A percentile compares a stretch with the other conserved stretches of the same genome.
Conservation (phyloP, 2,329 filamentous ascomycete species). For the Calonectria henricotiae region DNA sequence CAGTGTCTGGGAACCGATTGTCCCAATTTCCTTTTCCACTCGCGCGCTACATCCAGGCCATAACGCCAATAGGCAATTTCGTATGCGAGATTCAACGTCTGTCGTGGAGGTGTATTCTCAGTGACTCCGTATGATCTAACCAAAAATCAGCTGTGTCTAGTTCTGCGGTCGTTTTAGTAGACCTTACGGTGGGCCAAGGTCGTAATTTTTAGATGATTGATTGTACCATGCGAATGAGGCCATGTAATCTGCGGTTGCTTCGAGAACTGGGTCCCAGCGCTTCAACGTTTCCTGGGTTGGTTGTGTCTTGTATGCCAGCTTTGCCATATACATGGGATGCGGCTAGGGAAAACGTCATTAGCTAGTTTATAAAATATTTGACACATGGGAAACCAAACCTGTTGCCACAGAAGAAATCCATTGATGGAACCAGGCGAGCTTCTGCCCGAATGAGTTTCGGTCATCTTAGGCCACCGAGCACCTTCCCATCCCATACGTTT, state of each 20-base stretch:
- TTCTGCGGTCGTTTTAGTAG: neutral
- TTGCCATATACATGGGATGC: slow-evolving; percentile 74
- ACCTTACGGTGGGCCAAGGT: slow-evolving; percentile 61
- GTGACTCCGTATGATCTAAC: slow-evolving; percentile 61
- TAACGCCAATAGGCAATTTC: slow-evolving; percentile 76
- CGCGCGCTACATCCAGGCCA: slow-evolving; percentile 69
- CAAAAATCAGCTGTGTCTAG: neutral
- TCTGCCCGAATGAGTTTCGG: slow-evolving; percentile 47
- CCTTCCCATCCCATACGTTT: slow-evolving; percentile 62
- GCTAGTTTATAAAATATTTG: neutral
- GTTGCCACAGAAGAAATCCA: slow-evolving; percentile 75
- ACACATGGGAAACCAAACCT: slow-evolving; percentile 5
- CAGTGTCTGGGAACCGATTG: slow-evolving; percentile 64
- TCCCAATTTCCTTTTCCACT: slow-evolving; percentile 68
- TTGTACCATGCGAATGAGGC: slow-evolving; percentile 72
- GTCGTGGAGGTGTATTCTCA: slow-evolving; percentile 74
- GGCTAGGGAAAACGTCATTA: slow-evolving; percentile 54
- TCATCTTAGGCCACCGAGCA: slow-evolving; percentile 62
- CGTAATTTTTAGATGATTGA: slow-evolving; percentile 66
- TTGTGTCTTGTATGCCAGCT: slow-evolving; percentile 58
- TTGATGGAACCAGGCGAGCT: slow-evolving; percentile 71
- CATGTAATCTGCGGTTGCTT: slow-evolving; percentile 73
- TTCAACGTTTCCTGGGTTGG: slow-evolving; percentile 59
- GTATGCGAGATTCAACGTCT: slow-evolving; percentile 72
- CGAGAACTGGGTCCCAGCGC: slow-evolving; percentile 70